A percentile compares a stretch with the other conserved stretches of the same genome.
These are phyloP conservation scores for Starmerella bombi DNA, from an alignment of 805 yeast species.

Conservation along the genomic window DNA sequence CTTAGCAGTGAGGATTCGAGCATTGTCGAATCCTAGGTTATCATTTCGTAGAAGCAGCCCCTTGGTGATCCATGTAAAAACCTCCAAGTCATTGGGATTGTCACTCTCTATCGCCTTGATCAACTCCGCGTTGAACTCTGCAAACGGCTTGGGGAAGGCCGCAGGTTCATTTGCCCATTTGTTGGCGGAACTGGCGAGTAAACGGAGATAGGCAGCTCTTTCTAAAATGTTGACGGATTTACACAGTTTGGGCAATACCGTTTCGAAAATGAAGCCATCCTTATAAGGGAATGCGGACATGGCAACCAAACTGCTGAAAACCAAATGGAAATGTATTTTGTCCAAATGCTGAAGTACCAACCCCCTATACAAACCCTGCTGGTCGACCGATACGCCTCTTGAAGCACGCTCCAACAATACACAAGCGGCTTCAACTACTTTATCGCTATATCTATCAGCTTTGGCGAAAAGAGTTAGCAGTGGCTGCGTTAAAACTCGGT, in stretches of 20 bases:
- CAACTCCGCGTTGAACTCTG: slow-evolving; percentile 18
- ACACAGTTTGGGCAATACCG: slow-evolving; percentile 33
- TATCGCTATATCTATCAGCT: not conserved
- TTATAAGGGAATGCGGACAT: slow-evolving; percentile 9
- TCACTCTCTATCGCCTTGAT: slow-evolving; percentile 14
- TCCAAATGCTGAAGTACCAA: slow-evolving; percentile 2
- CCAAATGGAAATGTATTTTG: slow-evolving; percentile 7
- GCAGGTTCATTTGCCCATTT: slow-evolving; percentile 33
- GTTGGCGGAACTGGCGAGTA: slow-evolving; percentile 43
- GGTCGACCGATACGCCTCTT: slow-evolving; percentile 15
- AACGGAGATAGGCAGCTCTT: slow-evolving; percentile 45
- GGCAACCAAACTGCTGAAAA: slow-evolving; percentile 11
- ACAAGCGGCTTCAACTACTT: slow-evolving; percentile 16
- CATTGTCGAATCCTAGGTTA: slow-evolving; percentile 26
- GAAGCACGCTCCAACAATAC: slow-evolving; percentile 20
- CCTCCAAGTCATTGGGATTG: slow-evolving; percentile 33
- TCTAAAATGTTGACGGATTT: slow-evolving; percentile 22
- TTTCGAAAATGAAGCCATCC: slow-evolving; percentile 30
- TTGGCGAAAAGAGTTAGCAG: slow-evolving; percentile 2
- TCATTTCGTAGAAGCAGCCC: slow-evolving; percentile 53
- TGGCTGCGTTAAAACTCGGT: slow-evolving; percentile 1
- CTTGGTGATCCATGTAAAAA: slow-evolving; percentile 56
- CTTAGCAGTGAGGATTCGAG: slow-evolving; percentile 28
- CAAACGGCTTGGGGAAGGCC: not conserved
- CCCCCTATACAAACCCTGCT: slow-evolving; percentile 13